Evolutionary conservation across 305 asterid genomes (phyloP).

Genomic region (Fraxinus latifolia): DNA sequence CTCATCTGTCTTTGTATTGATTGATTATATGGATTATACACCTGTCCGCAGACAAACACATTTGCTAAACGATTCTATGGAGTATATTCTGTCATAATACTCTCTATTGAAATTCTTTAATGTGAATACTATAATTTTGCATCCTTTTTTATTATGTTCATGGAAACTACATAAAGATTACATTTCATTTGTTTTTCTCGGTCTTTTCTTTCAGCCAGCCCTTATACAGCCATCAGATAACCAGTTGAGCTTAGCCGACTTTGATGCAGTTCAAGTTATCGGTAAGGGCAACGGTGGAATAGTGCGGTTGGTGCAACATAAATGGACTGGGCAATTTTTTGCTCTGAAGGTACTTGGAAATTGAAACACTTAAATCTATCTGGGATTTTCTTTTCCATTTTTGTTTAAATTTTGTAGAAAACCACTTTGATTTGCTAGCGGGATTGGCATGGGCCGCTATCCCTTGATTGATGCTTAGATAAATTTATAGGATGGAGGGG

Average conservation of each 20-base stretch:
- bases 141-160: not conserved
- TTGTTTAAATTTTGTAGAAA: not conserved
- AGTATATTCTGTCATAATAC: not conserved
- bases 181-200: slow-evolving; percentile 15
- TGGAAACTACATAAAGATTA: slow-evolving; percentile 12
- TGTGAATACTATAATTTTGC: not conserved
- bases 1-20: not conserved
- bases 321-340: slow-evolving; percentile 94
- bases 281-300: slow-evolving; percentile 96
- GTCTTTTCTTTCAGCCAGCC: slow-evolving; percentile 53
- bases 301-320: slow-evolving; percentile 92
- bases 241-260: slow-evolving; percentile 93
- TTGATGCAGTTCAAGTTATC: slow-evolving; percentile 85
- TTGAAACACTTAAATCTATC: not conserved
- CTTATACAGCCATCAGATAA: slow-evolving; percentile 82
- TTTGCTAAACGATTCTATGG: not conserved
- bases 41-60: not conserved
- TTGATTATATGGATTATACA: not conserved
- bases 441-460: not conserved
- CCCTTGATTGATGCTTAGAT: not conserved
- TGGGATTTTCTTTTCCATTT: not conserved
- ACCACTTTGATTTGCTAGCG: not conserved
- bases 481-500: not conserved
- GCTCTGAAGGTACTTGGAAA: slow-evolving; percentile 72
- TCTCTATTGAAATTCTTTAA: not conserved